Percentiles rank a stretch among this genome's conserved stretches.
These are phyloP conservation scores for Camellia oleifera DNA, from an alignment of 179 eudicot species.

Conservation along the genomic window DNA sequence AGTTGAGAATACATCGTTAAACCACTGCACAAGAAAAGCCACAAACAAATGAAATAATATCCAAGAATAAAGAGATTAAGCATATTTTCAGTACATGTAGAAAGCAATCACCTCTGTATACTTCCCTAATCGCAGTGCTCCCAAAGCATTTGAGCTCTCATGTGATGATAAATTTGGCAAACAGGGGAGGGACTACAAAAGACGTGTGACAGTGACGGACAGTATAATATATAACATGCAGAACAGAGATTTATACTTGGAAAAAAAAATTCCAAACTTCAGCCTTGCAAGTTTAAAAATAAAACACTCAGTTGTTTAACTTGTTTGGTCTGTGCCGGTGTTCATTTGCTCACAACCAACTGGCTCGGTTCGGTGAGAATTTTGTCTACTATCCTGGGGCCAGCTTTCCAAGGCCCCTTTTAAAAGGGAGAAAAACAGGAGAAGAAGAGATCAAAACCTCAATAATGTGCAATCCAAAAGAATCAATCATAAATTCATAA, in stretches of 20 bases:
- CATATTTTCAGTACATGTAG: background rate
- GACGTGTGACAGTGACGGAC: background rate
- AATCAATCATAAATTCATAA: background rate
- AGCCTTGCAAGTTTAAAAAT: background rate
- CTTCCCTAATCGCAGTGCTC: conserved; percentile 72
- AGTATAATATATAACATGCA: background rate
- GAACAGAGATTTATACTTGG: background rate
- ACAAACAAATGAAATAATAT: conserved; percentile 3
- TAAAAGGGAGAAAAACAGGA: background rate
- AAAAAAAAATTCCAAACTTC: background rate
- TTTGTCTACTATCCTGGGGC: background rate
- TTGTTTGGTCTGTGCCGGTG: too few relatives aligned
- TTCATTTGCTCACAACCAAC: too few relatives aligned
- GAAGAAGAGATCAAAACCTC: background rate
- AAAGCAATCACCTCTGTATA: conserved; percentile 66
- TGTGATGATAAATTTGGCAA: conserved; percentile 64
- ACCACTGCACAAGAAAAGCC: conserved; percentile 67
- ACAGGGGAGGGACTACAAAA: conserved; percentile 75
- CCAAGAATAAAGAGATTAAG: conserved; percentile 3
- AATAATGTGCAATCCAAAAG: background rate
- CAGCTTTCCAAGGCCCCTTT: background rate
- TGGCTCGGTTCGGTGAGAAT: too few relatives aligned
- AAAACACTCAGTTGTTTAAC: too few relatives aligned
- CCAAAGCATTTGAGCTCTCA: conserved; percentile 37
- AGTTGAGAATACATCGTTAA: conserved; percentile 80